phyloP scores from a whole-genome alignment of 208 protist species.

The Novymonas esmeraldas region DNA sequence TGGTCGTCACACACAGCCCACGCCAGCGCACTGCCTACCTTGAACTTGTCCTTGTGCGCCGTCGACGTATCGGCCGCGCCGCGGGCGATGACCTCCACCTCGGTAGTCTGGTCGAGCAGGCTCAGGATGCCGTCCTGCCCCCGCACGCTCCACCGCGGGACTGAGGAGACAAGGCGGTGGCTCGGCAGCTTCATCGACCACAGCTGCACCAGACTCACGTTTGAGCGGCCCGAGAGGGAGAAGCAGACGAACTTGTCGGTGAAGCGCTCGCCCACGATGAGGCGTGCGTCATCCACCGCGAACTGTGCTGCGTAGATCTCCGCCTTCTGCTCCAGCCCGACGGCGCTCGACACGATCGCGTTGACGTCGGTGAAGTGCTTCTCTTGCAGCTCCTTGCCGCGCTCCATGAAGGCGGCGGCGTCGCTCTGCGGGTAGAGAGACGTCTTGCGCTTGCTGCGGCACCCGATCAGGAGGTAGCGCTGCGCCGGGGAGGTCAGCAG shows the following conservation, averaged over 20 bases:
- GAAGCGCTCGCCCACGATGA: slow-evolving; percentile 68
- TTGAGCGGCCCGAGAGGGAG: slow-evolving; percentile 37
- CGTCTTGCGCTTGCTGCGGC: slow-evolving; percentile 64
- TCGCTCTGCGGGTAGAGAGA: slow-evolving; percentile 58
- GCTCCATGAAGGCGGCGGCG: slow-evolving; percentile 41
- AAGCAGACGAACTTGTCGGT: slow-evolving; percentile 72
- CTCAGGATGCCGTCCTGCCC: slow-evolving; percentile 54
- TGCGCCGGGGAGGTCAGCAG: slow-evolving; percentile 65
- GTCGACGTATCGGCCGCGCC: slow-evolving; percentile 23
- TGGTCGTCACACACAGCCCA: slow-evolving; percentile 51
- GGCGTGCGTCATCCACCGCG: slow-evolving; percentile 45
- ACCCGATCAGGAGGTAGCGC: slow-evolving; percentile 63
- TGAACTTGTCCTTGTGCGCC: slow-evolving; percentile 68
- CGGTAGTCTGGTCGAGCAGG: slow-evolving; percentile 51
- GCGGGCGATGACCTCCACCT: slow-evolving; percentile 66
- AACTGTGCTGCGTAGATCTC: slow-evolving; percentile 68
- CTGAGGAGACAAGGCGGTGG: slow-evolving; percentile 64
- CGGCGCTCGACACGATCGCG: slow-evolving; percentile 35
- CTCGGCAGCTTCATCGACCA: slow-evolving; percentile 63
- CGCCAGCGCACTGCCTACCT: slow-evolving; percentile 66
- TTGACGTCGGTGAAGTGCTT: slow-evolving; percentile 51
- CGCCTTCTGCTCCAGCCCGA: slow-evolving; percentile 44
- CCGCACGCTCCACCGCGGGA: slow-evolving; percentile 55
- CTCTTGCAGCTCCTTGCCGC: slow-evolving; percentile 65
- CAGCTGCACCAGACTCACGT: slow-evolving; percentile 36